These are phyloP conservation scores for Pleurozium schreberi DNA, from an alignment of 225 moss, liverwort and hornwort species.

Conservation along the genomic window DNA sequence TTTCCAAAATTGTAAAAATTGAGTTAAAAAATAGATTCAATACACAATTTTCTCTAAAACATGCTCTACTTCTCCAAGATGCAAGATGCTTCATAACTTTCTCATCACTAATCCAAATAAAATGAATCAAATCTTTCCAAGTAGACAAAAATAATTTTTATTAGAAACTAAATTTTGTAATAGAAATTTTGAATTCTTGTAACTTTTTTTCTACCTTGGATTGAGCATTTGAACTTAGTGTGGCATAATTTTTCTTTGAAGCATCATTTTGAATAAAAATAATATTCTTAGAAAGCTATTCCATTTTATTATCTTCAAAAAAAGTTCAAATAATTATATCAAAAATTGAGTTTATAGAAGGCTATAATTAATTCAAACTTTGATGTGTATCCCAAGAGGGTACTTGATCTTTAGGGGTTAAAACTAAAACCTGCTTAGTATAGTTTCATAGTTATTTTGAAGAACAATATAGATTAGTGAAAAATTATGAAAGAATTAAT, in stretches of 20 bases:
- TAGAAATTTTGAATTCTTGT: too few species aligned
- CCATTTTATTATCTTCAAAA: background rate
- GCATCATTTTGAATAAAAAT: background rate
- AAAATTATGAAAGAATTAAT: background rate
- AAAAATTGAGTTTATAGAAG: background rate
- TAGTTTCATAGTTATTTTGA: background rate
- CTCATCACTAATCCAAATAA: too few species aligned
- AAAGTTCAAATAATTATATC: background rate
- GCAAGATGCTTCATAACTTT: too few species aligned
- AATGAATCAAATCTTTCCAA: too few species aligned
- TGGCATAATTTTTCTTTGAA: background rate
- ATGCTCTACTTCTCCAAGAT: background rate
- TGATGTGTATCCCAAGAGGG: accelerated
- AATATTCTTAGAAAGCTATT: background rate
- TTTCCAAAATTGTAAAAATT: background rate
- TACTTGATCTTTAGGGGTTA: background rate
- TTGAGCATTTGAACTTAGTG: background rate
- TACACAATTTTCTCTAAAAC: too few species aligned
- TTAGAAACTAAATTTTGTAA: background rate
- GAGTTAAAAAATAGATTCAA: background rate
- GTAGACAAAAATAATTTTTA: background rate
- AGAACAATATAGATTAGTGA: background rate
- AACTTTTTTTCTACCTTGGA: background rate
- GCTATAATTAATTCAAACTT: background rate
- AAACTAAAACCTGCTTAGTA: background rate